phyloP scores from a whole-genome alignment of 2,329 filamentous ascomycete genomes.

The Xylariales sp. region DNA sequence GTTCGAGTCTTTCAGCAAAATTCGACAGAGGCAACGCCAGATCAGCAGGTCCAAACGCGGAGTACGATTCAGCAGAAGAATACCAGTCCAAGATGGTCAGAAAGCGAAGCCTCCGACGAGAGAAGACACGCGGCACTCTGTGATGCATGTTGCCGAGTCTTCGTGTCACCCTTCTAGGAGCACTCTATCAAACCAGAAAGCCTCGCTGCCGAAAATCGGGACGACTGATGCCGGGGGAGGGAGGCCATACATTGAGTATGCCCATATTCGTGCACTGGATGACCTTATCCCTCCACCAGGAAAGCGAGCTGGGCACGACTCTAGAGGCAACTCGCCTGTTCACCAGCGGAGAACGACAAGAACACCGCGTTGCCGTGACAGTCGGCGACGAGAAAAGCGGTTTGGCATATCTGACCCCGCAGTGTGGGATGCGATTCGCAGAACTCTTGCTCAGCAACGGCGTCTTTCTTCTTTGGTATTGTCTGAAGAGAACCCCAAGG shows the following conservation, averaged over 20 bases:
- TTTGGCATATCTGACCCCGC: constrained; percentile 31
- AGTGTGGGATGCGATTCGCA: constrained; percentile 40
- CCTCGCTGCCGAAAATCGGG: constrained; percentile 5
- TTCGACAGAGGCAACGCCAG: constrained; percentile 31
- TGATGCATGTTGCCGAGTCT: constrained; percentile 21
- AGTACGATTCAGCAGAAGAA: constrained; percentile 29
- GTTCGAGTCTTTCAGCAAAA: constrained; percentile 24
- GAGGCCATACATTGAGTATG: background rate
- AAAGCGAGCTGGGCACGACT: background rate
- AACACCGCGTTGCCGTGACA: no score
- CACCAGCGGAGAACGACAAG: no score
- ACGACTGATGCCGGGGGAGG: background rate
- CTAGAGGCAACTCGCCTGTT: no score
- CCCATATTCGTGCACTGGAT: background rate
- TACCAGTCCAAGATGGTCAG: constrained; percentile 17
- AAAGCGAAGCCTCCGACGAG: constrained; percentile 9
- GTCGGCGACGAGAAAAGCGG: no score
- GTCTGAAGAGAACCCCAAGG: constrained; percentile 12
- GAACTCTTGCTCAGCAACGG: constrained; percentile 40
- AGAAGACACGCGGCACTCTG: constrained; percentile 15
- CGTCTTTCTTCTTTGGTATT: constrained; percentile 32
- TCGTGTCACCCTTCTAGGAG: no score
- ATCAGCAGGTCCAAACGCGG: constrained; percentile 29
- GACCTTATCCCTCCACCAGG: background rate
- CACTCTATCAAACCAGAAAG: no score